These are phyloP conservation scores for Macrophomina phaseolina DNA, from an alignment of 2,329 filamentous ascomycete genomes.

Conservation along the genomic window DNA sequence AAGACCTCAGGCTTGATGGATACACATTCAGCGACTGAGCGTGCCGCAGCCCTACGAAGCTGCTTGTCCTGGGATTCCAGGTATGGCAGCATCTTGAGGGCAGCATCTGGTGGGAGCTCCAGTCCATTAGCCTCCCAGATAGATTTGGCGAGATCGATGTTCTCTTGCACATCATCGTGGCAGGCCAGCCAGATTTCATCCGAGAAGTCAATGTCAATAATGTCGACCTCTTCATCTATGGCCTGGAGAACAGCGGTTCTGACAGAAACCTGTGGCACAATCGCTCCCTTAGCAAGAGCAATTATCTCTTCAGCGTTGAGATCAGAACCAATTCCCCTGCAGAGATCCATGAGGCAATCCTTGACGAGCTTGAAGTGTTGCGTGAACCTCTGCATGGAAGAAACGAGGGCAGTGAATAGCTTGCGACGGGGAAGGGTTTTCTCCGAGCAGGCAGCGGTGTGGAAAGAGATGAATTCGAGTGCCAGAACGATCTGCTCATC, in stretches of 20 bases:
- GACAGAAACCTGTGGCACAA: constrained; percentile 79
- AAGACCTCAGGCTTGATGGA: constrained; percentile 65
- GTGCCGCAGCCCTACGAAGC: constrained; percentile 81
- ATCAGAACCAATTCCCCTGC: constrained; percentile 82
- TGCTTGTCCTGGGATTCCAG: constrained; percentile 80
- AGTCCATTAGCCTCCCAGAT: constrained; percentile 97
- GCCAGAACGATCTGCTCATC: constrained; percentile 91
- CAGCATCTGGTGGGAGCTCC: constrained; percentile 68
- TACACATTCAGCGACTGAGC: constrained; percentile 78
- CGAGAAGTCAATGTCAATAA: constrained; percentile 84
- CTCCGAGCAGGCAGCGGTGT: constrained; percentile 80
- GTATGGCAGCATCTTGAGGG: constrained; percentile 75
- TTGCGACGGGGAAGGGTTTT: constrained; percentile 76
- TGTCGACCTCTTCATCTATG: constrained; percentile 88
- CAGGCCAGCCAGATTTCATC: constrained; percentile 93
- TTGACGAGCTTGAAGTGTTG: constrained; percentile 96
- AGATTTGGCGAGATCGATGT: constrained; percentile 78
- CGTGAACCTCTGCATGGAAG: constrained; percentile 84
- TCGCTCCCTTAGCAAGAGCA: constrained; percentile 77
- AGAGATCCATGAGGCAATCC: constrained; percentile 87
- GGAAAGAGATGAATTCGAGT: constrained; percentile 86
- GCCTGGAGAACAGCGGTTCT: constrained; percentile 85
- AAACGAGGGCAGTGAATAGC: constrained; percentile 73
- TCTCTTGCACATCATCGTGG: constrained; percentile 90
- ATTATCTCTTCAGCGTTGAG: constrained; percentile 74